Base-by-base conservation (phyloP, 495 filamentous ascomycete species). In the Podospora sp. region DNA sequence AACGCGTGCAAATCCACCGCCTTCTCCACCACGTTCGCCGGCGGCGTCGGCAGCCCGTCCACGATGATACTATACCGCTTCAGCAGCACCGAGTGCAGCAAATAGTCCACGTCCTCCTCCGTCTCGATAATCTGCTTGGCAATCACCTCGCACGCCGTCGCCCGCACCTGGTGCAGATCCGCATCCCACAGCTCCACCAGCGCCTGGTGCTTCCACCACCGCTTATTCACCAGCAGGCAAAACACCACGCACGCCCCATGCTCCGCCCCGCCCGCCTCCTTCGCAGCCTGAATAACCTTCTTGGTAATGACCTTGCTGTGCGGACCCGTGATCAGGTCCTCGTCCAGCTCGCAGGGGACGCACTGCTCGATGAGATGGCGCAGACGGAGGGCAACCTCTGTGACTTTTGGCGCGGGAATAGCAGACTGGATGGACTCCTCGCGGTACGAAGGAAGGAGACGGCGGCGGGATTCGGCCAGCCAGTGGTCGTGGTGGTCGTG, bases 1-100 rank as follows among this genome's bases (percentile, higher is more conserved):
- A 97, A 80, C 7, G 94, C 92, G 75, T 98, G 94, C 20, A 97
- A 83, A 75, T 99, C 95, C 49, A 98, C 92, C 0, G 96, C 91
- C 58, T 91, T 88, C 77, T 99, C 95, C 68, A 99, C 78, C 22
- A 91, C 95, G 74, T 97, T 99, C 65, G 89, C 81, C 1, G 93
- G 91, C 18, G 82, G 78, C 1, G 91, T 92, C 51, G 90, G 82
- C 65, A 90, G 80, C 33, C 87, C 90, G 61, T 93, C 84, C 55
- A 88, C 72, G 25, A 96, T 77, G 74, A 96, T 89, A 0, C 90
- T 92, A 77, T 96, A 98, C 14, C 94, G 89, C 80, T 94, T 95
- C 60, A 99, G 88, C n/a, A 99, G 84, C 25, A 96, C 80, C 21
- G 90, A 84, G 66, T 92, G 88, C 64, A 97, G 80, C 18, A 98